These are phyloP conservation scores for Selaginella moellendorffii DNA, from an alignment of 75 land plant species.

Conservation along the genomic window DNA sequence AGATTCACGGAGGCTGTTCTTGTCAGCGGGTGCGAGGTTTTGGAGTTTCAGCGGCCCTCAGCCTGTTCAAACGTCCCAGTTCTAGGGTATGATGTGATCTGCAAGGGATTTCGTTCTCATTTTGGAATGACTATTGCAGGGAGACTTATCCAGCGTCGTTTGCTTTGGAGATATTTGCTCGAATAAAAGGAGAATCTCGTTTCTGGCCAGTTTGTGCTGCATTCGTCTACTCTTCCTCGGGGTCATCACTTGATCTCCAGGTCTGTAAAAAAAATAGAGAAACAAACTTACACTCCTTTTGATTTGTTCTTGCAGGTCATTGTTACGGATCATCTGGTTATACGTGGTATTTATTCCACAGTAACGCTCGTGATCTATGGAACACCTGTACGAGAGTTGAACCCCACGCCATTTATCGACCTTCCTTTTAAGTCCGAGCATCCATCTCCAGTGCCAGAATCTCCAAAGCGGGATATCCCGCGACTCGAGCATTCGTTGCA, in stretches of 20 bases:
- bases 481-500: too few species aligned
- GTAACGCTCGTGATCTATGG: conserved; percentile 83
- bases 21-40: conserved; percentile 75
- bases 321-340: conserved; percentile 83
- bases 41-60: conserved; percentile 69
- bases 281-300: neutral
- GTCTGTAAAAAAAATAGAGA: conserved; percentile 18
- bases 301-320: conserved; percentile 44
- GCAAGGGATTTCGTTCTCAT: too few species aligned
- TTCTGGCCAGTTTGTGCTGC: conserved; percentile 88
- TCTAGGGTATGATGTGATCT: conserved; percentile 40
- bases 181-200: conserved; percentile 83
- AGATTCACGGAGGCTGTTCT: conserved; percentile 73
- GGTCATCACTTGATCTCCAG: conserved; percentile 94
- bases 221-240: conserved; percentile 88
- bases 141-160: conserved; percentile 88
- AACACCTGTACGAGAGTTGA: conserved; percentile 80
- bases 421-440: too few species aligned
- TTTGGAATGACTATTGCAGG: conserved; percentile 30
- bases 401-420: too few species aligned
- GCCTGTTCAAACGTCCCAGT: conserved; percentile 45
- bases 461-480: too few species aligned
- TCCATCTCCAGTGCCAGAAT: too few species aligned
- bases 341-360: conserved; percentile 84
- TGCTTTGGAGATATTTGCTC: conserved; percentile 87